Percentiles rank a stretch among this genome's conserved stretches.
These are phyloP conservation scores for Fusarium sp. DNA, from an alignment of 2,329 filamentous ascomycete species.

Conservation along the genomic window DNA sequence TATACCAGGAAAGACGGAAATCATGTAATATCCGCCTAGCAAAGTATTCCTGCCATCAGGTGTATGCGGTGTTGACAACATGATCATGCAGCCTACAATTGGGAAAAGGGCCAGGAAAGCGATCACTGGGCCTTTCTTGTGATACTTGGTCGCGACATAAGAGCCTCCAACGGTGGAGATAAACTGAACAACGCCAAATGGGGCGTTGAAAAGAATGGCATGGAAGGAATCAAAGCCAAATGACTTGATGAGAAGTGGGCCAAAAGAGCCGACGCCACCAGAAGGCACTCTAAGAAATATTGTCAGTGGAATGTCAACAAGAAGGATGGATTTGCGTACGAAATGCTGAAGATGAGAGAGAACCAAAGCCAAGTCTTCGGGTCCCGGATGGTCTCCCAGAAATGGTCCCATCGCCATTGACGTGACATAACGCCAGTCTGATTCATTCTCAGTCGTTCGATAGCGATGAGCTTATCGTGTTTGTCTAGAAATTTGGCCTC, in stretches of 20 bases:
- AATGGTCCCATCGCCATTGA: slow-evolving; percentile 58
- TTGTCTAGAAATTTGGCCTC: slow-evolving; percentile 68
- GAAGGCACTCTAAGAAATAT: slow-evolving; percentile 57
- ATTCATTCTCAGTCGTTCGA: slow-evolving; percentile 67
- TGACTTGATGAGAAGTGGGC: slow-evolving; percentile 67
- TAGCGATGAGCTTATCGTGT: slow-evolving; percentile 68
- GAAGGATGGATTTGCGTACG: slow-evolving; percentile 49
- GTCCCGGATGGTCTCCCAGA: slow-evolving; percentile 55
- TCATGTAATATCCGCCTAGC: slow-evolving; percentile 69
- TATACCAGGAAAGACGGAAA: slow-evolving; percentile 68
- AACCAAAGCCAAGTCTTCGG: slow-evolving; percentile 60
- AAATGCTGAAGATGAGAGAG: slow-evolving; percentile 63
- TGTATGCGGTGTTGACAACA: slow-evolving; percentile 63
- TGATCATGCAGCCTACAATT: slow-evolving; percentile 60
- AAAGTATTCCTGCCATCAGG: slow-evolving; percentile 55
- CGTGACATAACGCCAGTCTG: slow-evolving; percentile 58
- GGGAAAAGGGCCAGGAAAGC: slow-evolving; percentile 67
- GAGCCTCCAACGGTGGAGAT: slow-evolving; percentile 70
- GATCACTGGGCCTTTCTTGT: slow-evolving; percentile 70
- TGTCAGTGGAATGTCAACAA: neutral
- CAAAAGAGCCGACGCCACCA: slow-evolving; percentile 70
- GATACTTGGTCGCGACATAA: slow-evolving; percentile 65
- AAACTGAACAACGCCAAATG: slow-evolving; percentile 71
- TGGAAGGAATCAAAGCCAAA: slow-evolving; percentile 69
- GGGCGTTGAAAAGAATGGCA: slow-evolving; percentile 71